Conservation (phyloP, 768 basidiomycete species). For the Asterophora parasitica region DNA sequence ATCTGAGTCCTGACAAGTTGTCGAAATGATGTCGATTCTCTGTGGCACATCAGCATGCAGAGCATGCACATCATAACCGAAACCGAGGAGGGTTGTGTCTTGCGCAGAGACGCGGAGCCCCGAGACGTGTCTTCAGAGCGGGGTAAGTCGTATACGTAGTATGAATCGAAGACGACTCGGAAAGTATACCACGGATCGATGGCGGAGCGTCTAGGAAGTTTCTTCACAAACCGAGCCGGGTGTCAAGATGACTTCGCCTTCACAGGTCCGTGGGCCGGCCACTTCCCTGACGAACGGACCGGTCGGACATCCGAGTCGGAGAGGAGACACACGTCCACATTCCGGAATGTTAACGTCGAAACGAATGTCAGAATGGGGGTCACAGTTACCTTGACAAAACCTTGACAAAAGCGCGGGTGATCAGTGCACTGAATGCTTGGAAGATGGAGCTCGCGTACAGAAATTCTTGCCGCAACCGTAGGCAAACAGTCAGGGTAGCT, state of each 20-base stretch:
- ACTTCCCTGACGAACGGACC: neutral
- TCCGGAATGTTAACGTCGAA: too few species aligned
- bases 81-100: too few species aligned
- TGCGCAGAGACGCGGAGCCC: neutral
- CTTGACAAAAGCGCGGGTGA: neutral
- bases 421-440: neutral
- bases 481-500: neutral
- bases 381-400: constrained; percentile 7
- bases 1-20: too few species aligned
- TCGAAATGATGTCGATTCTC: too few species aligned
- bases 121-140: neutral
- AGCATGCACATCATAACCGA: too few species aligned
- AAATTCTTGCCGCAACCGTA: neutral
- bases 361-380: too few species aligned
- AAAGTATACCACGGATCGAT: too few species aligned
- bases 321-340: too few species aligned
- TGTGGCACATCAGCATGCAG: too few species aligned
- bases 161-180: too few species aligned
- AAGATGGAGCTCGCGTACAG: neutral
- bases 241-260: neutral
- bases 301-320: neutral
- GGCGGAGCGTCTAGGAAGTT: too few species aligned
- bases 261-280: neutral
- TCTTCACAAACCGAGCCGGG: constrained; percentile 1
- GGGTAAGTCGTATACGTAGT: too few species aligned